Evolutionary conservation across 2,329 filamentous ascomycete genomes (phyloP).

Genomic region (Diaporthe vaccinii): DNA sequence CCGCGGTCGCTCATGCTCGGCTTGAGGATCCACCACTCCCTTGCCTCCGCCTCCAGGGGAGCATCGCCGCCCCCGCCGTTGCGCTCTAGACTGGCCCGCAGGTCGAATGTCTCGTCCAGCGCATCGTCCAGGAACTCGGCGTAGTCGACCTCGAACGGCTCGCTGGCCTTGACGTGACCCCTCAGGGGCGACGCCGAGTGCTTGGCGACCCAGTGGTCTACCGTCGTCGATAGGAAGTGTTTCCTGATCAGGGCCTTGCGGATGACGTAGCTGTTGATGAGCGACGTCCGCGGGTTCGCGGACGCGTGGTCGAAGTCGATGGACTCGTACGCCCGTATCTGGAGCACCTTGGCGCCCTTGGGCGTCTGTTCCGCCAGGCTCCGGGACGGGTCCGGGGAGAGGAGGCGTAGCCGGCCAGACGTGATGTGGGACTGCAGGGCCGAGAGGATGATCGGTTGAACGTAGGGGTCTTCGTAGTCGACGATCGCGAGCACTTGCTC

Average conservation of each 20-base stretch:
- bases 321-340: slow-evolving; percentile 88
- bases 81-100: slow-evolving; percentile 80
- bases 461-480: slow-evolving; percentile 89
- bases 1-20: slow-evolving; percentile 97
- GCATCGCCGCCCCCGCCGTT: slow-evolving; percentile 63
- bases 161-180: slow-evolving; percentile 80
- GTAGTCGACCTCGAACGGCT: slow-evolving; percentile 95
- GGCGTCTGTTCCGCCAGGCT: slow-evolving; percentile 52
- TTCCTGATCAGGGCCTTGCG: slow-evolving; percentile 97
- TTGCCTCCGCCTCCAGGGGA: slow-evolving; percentile 51
- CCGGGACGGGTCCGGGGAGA: slow-evolving; percentile 57
- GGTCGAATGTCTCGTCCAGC: slow-evolving; percentile 88
- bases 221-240: slow-evolving; percentile 89
- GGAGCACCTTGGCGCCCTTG: slow-evolving; percentile 68
- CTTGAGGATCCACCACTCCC: slow-evolving; percentile 98
- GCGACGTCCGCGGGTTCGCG: slow-evolving; percentile 69
- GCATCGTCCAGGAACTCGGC: slow-evolving; percentile 97
- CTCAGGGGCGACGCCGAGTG: slow-evolving; percentile 78
- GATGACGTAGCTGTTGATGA: slow-evolving; percentile 93
- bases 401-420: slow-evolving; percentile 64
- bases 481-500: slow-evolving; percentile 69
- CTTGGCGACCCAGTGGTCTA: slow-evolving; percentile 89
- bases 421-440: slow-evolving; percentile 77
- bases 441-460: slow-evolving; percentile 84
- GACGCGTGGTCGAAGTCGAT: slow-evolving; percentile 86